Evolutionary conservation across 2,329 filamentous ascomycete genomes (phyloP).

Genomic region (Reticulascus tulasneorum): DNA sequence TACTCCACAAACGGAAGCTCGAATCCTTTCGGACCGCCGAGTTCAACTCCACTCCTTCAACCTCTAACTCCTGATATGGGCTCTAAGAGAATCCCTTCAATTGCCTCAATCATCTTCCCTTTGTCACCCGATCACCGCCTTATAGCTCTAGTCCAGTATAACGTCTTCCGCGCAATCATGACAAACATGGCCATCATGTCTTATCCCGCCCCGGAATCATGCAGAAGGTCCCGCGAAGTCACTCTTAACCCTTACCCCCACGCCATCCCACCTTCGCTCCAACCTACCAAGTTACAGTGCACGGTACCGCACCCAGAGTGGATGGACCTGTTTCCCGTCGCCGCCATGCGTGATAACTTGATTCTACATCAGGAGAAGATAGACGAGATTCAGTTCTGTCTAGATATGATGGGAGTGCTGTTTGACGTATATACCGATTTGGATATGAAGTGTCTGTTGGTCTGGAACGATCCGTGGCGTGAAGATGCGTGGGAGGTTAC

Average conservation of each 20-base stretch:
- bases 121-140: conserved; percentile 25
- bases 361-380: conserved; percentile 8
- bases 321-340: conserved; percentile 27
- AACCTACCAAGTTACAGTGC: conserved; percentile 19
- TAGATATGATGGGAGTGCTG: conserved; percentile 7
- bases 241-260: conserved; percentile 16
- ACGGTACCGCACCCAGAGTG: conserved; percentile 20
- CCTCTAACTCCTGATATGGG: too few relatives aligned
- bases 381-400: conserved; percentile 8
- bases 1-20: too few relatives aligned
- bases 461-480: conserved; percentile 29
- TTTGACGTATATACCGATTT: too few relatives aligned
- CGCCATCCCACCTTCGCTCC: conserved; percentile 17
- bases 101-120: too few relatives aligned
- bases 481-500: conserved; percentile 43
- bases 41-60: too few relatives aligned
- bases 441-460: conserved; percentile 14
- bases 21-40: too few relatives aligned
- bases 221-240: too few relatives aligned
- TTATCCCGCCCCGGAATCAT: conserved; percentile 12
- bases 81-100: too few relatives aligned
- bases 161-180: conserved; percentile 29
- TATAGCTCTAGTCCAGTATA: conserved; percentile 31
- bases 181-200: conserved; percentile 26
- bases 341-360: conserved; percentile 23